Conservation (phyloP, 768 basidiomycete genomes). For the Leccinellum albellum region DNA sequence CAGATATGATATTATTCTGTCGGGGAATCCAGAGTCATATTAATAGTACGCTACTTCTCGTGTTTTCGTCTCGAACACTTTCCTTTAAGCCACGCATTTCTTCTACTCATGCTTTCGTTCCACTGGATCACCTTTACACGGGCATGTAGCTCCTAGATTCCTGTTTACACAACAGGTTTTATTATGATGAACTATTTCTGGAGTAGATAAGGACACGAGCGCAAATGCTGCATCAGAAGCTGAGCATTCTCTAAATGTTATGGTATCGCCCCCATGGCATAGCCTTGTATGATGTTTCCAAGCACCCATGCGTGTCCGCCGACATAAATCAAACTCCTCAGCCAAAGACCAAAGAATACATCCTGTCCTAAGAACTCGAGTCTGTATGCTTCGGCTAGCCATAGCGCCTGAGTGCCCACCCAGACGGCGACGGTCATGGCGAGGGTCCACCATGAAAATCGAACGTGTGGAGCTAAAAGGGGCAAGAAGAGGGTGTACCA, state of each 20-base stretch:
- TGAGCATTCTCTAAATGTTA: background rate
- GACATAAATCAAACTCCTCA: constrained; percentile 70
- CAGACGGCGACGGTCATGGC: constrained; percentile 51
- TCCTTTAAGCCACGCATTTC: constrained; percentile 11
- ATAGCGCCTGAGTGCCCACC: constrained; percentile 77
- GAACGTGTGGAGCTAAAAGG: constrained; percentile 66
- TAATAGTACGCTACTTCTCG: constrained; percentile 22
- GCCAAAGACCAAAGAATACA: constrained; percentile 76
- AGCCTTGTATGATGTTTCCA: constrained; percentile 54
- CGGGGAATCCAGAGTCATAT: constrained; percentile 1
- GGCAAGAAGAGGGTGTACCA: constrained; percentile 94
- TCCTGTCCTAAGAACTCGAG: constrained; percentile 82
- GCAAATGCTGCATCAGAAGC: background rate
- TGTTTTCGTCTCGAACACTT: constrained; percentile 15
- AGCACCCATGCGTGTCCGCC: constrained; percentile 79
- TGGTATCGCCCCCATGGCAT: constrained; percentile 15
- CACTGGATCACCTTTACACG: constrained; percentile 5
- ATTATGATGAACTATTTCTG: background rate
- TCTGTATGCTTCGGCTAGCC: constrained; percentile 88
- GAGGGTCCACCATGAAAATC: constrained; percentile 37
- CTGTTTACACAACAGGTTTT: constrained; percentile 13
- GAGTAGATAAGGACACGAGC: background rate
- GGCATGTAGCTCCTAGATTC: constrained; percentile 21
- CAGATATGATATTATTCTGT: constrained; percentile 24
- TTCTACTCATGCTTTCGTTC: constrained; percentile 16